Percentiles rank a stretch among this genome's conserved stretches.
Conservation (phyloP, 495 filamentous ascomycete species). For the Aspergillus coremiiformis region DNA sequence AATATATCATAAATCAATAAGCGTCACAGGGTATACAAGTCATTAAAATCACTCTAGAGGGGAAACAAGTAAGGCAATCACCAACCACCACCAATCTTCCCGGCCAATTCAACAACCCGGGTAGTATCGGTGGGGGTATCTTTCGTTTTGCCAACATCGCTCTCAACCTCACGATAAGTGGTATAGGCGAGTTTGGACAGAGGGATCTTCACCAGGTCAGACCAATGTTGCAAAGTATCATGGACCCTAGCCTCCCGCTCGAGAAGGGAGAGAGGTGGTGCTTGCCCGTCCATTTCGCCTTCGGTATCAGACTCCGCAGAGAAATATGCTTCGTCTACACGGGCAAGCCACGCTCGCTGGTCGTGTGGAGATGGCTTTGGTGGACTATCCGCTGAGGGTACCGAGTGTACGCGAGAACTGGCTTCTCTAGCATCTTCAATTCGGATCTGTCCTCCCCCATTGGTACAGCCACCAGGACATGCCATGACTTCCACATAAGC, state of each 20-base stretch:
- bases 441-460: slow-evolving; percentile 92
- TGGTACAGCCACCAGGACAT: slow-evolving; percentile 95
- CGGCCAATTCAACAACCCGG: slow-evolving; percentile 78
- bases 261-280: slow-evolving; percentile 12
- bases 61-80: slow-evolving; percentile 30
- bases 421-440: slow-evolving; percentile 58
- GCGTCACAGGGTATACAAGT: slow-evolving; percentile 11
- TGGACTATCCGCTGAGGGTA: slow-evolving; percentile 9
- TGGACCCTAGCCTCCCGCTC: slow-evolving; percentile 37
- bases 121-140: slow-evolving; percentile 53
- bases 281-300: slow-evolving; percentile 9
- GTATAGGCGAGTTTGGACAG: slow-evolving; percentile 73
- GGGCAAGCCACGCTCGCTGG: slow-evolving; percentile 78
- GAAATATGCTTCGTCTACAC: slow-evolving; percentile 91
- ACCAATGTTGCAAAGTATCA: slow-evolving; percentile 65
- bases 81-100: slow-evolving; percentile 93
- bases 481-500: slow-evolving; percentile 98
- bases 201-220: slow-evolving; percentile 56
- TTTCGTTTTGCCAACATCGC: slow-evolving; percentile 81
- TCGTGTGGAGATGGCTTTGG: slow-evolving; percentile 57
- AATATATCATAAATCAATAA: neutral
- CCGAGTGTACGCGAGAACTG: slow-evolving; percentile 9
- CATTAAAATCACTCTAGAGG: neutral
- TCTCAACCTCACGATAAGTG: slow-evolving; percentile 83
- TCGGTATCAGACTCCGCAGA: slow-evolving; percentile 60